Conservation (phyloP, 2,329 filamentous ascomycete genomes). For the Colletotrichum sp. region DNA sequence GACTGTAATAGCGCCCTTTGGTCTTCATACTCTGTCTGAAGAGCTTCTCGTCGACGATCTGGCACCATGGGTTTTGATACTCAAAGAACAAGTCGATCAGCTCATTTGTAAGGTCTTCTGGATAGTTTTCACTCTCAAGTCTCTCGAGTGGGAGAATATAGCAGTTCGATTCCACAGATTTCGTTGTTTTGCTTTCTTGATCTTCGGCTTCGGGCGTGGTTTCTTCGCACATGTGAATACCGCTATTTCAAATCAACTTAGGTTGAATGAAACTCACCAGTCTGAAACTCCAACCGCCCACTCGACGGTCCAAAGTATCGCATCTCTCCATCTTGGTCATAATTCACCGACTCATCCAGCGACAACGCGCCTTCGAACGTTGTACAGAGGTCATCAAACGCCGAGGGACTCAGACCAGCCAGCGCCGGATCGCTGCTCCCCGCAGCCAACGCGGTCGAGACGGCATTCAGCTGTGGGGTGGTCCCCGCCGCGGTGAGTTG, state of each 20-base stretch:
- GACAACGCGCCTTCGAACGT: constrained; percentile 35
- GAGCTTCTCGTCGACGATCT: constrained; percentile 37
- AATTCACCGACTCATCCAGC: constrained; percentile 38
- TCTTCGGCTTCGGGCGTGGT: constrained; percentile 2
- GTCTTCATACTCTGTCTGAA: constrained; percentile 33
- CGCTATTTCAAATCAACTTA: neutral
- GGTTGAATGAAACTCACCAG: neutral
- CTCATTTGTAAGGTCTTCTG: constrained; percentile 30
- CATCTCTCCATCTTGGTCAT: constrained; percentile 36
- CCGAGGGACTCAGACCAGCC: neutral
- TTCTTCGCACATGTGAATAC: neutral
- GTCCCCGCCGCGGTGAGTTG: neutral
- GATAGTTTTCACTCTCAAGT: neutral
- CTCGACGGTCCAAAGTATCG: constrained; percentile 40
- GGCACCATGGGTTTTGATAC: constrained; percentile 40
- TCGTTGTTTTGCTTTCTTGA: neutral
- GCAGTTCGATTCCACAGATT: neutral
- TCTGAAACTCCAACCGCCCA: constrained; percentile 35
- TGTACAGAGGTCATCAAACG: constrained; percentile 8
- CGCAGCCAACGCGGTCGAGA: constrained; percentile 2
- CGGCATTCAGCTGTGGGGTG: neutral
- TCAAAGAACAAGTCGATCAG: constrained; percentile 37
- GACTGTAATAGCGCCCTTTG: constrained; percentile 33
- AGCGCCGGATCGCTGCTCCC: neutral
- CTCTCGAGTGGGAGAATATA: constrained; percentile 2